A percentile compares a stretch with the other conserved stretches of the same genome.
phyloP scores from a whole-genome alignment of 2,329 filamentous ascomycete species.

The Botryosphaeria agaves region DNA sequence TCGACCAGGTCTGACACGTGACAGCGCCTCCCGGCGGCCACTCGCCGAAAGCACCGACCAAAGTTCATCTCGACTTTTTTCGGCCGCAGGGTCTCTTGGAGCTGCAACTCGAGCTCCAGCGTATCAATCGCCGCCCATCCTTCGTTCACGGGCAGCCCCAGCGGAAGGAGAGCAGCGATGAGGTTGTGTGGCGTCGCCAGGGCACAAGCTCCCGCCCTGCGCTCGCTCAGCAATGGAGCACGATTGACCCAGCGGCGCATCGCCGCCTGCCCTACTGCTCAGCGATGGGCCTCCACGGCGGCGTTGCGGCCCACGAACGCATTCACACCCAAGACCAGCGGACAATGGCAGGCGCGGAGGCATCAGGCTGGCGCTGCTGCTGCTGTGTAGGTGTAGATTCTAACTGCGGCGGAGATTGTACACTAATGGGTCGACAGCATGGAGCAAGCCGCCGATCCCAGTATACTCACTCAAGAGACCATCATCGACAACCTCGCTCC shows the following conservation, averaged over 20 bases:
- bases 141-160: too few relatives aligned
- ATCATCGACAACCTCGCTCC: slow-evolving; percentile 69
- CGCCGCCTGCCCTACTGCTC: slow-evolving; percentile 1
- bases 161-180: too few relatives aligned
- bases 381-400: slow-evolving; percentile 11
- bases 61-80: too few relatives aligned
- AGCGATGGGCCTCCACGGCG: slow-evolving; percentile 5
- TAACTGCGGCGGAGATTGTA: neutral
- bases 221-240: slow-evolving; percentile 5
- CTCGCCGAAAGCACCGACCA: too few relatives aligned
- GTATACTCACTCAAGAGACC: slow-evolving; percentile 39
- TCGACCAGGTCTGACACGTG: too few relatives aligned
- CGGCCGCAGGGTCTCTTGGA: too few relatives aligned
- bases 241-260: slow-evolving; percentile 3
- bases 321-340: neutral
- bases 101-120: too few relatives aligned
- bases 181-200: slow-evolving; percentile 6
- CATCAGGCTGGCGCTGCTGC: slow-evolving; percentile 10
- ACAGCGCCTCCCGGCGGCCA: too few relatives aligned
- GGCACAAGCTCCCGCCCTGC: slow-evolving; percentile 5
- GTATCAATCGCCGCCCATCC: too few relatives aligned
- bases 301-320: slow-evolving; percentile 2
- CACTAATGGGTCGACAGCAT: slow-evolving; percentile 17
- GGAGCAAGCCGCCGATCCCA: slow-evolving; percentile 39
- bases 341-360: slow-evolving; percentile 8